A percentile compares a stretch with the other conserved stretches of the same genome.
phyloP scores from a whole-genome alignment of 2,329 filamentous ascomycete species.

The Hypoxylon sp. region DNA sequence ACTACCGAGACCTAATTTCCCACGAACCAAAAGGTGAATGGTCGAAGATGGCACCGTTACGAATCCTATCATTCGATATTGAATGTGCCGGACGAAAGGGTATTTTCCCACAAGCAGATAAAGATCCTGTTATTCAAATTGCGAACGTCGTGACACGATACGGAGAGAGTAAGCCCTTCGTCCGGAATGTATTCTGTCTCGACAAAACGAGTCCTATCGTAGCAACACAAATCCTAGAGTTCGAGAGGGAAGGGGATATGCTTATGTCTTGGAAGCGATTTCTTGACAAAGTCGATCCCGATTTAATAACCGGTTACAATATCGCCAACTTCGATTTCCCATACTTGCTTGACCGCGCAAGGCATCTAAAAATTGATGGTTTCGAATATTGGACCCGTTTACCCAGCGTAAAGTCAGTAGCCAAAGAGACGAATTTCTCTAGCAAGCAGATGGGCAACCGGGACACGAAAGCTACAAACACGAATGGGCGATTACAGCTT shows the following conservation, averaged over 20 bases:
- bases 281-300: conserved; percentile 89
- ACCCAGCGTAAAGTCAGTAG: conserved; percentile 76
- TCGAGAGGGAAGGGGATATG: conserved; percentile 87
- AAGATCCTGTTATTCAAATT: conserved; percentile 97
- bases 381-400: conserved; percentile 93
- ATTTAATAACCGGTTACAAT: conserved; percentile 99
- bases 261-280: conserved; percentile 94
- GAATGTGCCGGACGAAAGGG: conserved; percentile 98
- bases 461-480: conserved; percentile 95
- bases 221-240: conserved; percentile 92
- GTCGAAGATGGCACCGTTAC: conserved; percentile 96
- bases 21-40: conserved; percentile 93
- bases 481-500: conserved; percentile 91
- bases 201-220: conserved; percentile 94
- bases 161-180: conserved; percentile 94
- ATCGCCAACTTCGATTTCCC: conserved; percentile 99
- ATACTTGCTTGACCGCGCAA: conserved; percentile 90
- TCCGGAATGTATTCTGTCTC: conserved; percentile 96
- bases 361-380: conserved; percentile 80
- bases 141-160: conserved; percentile 96
- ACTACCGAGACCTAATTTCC: conserved; percentile 86
- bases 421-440: conserved; percentile 88
- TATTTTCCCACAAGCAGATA: conserved; percentile 92
- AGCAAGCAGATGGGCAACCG: conserved; percentile 99
- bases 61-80: conserved; percentile 97